Percentiles rank a stretch among this genome's conserved stretches.
Conservation (phyloP, 2,329 filamentous ascomycete genomes). For the Onygena corvina region DNA sequence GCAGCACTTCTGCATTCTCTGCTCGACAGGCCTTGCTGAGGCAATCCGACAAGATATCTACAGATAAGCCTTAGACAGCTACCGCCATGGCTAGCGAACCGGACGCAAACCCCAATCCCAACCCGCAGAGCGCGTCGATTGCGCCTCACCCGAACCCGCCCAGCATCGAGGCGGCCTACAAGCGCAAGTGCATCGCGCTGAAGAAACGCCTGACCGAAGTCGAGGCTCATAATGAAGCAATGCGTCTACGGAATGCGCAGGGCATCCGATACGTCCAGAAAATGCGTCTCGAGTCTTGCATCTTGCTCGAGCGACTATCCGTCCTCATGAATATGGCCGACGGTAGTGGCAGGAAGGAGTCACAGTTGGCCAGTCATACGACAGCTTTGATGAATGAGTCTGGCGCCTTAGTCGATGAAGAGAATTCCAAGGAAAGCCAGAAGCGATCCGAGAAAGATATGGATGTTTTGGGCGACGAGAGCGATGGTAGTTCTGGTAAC, state of each 20-base stretch:
- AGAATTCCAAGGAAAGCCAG: constrained; percentile 9
- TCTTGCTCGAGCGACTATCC: constrained; percentile 32
- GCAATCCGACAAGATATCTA: no score
- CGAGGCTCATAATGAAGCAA: constrained; percentile 78
- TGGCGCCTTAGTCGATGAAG: constrained; percentile 9
- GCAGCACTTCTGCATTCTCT: no score
- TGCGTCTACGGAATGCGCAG: constrained; percentile 63
- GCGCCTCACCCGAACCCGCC: constrained; percentile 49
- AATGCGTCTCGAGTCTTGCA: constrained; percentile 54
- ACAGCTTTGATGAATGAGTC: constrained; percentile 25
- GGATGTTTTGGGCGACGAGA: constrained; percentile 31
- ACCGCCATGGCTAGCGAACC: constrained; percentile 2
- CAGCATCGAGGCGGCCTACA: constrained; percentile 90
- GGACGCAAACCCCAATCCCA: constrained; percentile 15
- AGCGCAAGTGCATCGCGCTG: constrained; percentile 88
- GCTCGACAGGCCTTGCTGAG: no score
- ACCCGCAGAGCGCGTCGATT: constrained; percentile 9
- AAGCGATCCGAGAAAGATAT: constrained; percentile 16
- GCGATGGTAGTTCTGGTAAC: constrained; percentile 35
- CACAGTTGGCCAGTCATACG: constrained; percentile 29
- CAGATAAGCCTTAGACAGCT: background rate
- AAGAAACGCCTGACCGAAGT: constrained; percentile 86
- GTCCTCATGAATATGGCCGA: constrained; percentile 34
- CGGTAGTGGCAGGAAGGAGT: constrained; percentile 16
- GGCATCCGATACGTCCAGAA: constrained; percentile 81